Evolutionary conservation across 2,329 filamentous ascomycete genomes (phyloP).

Genomic region (Thermothelomyces thermophilus): DNA sequence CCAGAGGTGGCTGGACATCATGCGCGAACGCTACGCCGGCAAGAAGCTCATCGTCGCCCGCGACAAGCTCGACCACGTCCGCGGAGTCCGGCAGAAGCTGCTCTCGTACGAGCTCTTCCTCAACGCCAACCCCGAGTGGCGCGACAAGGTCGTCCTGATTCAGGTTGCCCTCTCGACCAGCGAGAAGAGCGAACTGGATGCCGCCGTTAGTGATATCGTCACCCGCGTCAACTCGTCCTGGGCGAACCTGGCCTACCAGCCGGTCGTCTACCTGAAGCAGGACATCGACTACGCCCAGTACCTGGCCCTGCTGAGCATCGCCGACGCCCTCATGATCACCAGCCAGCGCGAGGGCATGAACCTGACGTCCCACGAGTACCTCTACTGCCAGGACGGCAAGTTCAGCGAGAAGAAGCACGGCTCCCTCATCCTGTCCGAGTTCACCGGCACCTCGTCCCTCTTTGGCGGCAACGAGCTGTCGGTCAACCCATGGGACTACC

Average conservation of each 20-base stretch:
- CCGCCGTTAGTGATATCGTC: slow-evolving; percentile 86
- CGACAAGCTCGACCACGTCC: slow-evolving; percentile 89
- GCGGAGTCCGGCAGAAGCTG: slow-evolving; percentile 88
- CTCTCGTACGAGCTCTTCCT: slow-evolving; percentile 89
- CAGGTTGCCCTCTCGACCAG: slow-evolving; percentile 89
- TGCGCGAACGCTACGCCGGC: slow-evolving; percentile 76
- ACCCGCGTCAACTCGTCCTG: slow-evolving; percentile 88
- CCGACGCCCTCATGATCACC: slow-evolving; percentile 89
- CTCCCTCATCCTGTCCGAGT: slow-evolving; percentile 87
- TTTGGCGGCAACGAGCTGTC: slow-evolving; percentile 75
- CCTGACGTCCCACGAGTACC: slow-evolving; percentile 86
- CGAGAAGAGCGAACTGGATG: slow-evolving; percentile 80
- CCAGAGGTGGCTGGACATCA: slow-evolving; percentile 67
- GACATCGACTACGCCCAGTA: slow-evolving; percentile 92
- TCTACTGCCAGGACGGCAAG: slow-evolving; percentile 85
- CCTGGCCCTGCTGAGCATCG: slow-evolving; percentile 81
- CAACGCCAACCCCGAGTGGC: slow-evolving; percentile 87
- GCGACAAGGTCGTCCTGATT: slow-evolving; percentile 80
- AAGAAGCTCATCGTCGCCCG: slow-evolving; percentile 89
- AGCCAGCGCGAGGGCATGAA: slow-evolving; percentile 98
- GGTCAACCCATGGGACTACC: slow-evolving; percentile 94
- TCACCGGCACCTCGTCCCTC: slow-evolving; percentile 83
- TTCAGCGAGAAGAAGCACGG: slow-evolving; percentile 70
- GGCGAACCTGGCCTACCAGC: slow-evolving; percentile 86
- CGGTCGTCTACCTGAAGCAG: slow-evolving; percentile 88